Base-by-base conservation (phyloP, 2,329 filamentous ascomycete genomes). In the Sclerotiophoma versabilis region DNA sequence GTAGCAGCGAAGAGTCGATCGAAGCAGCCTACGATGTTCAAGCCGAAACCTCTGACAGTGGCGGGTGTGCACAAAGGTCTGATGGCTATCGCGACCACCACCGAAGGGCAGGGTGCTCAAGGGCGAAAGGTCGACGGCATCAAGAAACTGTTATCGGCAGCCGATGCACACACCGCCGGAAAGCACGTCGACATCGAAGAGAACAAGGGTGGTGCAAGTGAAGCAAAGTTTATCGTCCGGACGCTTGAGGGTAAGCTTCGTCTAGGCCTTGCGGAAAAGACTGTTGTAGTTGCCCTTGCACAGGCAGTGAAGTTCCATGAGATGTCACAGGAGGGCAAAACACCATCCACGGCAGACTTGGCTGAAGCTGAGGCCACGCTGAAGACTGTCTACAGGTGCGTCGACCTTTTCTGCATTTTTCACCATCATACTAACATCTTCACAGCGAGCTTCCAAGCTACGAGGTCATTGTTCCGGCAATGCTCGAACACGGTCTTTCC, bases 11-110 rank as follows among this genome's bases (percentile, higher is more conserved):
- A 98, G 80, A 97, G 92, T 77, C 87, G 93, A 75, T 91, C 90
- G 12, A 98, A 93, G 38, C 95, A 99, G 71, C 91, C 91, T 10
- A 98, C 95, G 19, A 97, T 99, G 92, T 97, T 98, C 81, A 96
- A 96, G 75, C 95, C 93, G 2, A 97, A 96, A 76, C 83, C 93
- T 23, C 79, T 99, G 65, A 97, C 93, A 0, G 84, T 99, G 1
- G 85, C 84, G 52, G 92, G 89, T 23, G 93, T 99, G 2, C 92
- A 96, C 68, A 88, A 95, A 70, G 91, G 91, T 1, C 76, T 99
- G 29, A 90, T 98, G 81, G 85, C 83, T 27, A 96, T 99, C 71
- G 95, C 95, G 6, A 96, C 90, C 15, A 84, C 91, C 12, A 84
- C 91, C 12, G 84, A 91, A 62, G 95, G 95, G 9, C 90, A 91